Conservation (phyloP, 495 filamentous ascomycete species). For the Entonaema liquescens region DNA sequence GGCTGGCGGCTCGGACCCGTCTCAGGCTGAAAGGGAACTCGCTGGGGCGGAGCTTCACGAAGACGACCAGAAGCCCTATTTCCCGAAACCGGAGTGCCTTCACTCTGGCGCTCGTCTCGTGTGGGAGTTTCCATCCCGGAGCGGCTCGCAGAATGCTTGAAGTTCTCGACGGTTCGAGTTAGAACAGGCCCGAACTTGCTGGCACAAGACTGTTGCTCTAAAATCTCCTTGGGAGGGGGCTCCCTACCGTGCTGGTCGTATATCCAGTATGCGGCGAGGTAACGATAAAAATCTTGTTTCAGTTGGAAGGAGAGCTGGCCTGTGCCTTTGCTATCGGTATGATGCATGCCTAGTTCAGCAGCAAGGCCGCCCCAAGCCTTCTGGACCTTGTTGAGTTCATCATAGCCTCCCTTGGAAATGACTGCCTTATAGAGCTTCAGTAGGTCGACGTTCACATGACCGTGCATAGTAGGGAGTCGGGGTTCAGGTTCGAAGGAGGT, state of each 20-base stretch:
- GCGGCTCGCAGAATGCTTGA: conserved; percentile 55
- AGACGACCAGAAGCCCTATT: conserved; percentile 73
- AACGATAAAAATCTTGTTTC: conserved; percentile 84
- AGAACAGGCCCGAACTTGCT: conserved; percentile 75
- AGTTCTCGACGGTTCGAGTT: conserved; percentile 81
- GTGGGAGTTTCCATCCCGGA: conserved; percentile 72
- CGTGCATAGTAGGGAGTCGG: conserved; percentile 63
- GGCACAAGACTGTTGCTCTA: conserved; percentile 65
- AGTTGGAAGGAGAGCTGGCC: conserved; percentile 77
- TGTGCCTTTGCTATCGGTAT: conserved; percentile 65
- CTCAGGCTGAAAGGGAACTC: conserved; percentile 84
- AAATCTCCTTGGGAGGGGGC: conserved; percentile 81
- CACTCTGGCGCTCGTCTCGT: conserved; percentile 64
- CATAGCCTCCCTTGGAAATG: conserved; percentile 77
- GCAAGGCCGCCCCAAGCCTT: conserved; percentile 79
- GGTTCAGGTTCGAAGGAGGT: conserved; percentile 77
- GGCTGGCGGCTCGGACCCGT: conserved; percentile 66
- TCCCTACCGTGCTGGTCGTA: conserved; percentile 72
- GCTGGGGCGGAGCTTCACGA: conserved; percentile 78
- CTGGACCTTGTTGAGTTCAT: conserved; percentile 80
- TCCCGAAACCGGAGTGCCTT: conserved; percentile 66
- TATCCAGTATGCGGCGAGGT: conserved; percentile 85
- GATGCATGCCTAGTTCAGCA: conserved; percentile 66
- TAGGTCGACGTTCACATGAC: conserved; percentile 73
- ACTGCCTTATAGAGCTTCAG: conserved; percentile 75